A percentile compares a stretch with the other conserved stretches of the same genome.
Conservation (phyloP, 225 moss, liverwort and hornwort species). For the Marchantia polymorpha region DNA sequence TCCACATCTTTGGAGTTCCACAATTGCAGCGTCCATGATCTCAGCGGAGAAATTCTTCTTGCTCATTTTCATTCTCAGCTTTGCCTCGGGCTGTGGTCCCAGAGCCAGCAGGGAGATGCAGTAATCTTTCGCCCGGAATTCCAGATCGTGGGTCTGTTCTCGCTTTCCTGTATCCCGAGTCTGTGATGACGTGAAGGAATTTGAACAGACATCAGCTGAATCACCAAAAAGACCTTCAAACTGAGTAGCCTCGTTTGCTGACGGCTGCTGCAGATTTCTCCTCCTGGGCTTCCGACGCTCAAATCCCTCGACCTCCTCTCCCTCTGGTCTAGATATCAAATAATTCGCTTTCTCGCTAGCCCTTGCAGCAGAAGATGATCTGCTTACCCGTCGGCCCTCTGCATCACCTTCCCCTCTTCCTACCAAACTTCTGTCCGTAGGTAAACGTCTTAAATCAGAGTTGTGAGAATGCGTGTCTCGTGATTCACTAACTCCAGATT, state of each 20-base stretch:
- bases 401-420: too few species aligned
- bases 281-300: neutral
- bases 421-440: neutral
- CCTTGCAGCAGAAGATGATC: neutral
- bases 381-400: neutral
- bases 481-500: neutral
- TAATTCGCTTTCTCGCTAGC: neutral
- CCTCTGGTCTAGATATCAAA: neutral
- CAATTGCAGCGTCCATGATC: constrained; percentile 53
- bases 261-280: neutral
- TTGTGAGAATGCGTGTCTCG: neutral
- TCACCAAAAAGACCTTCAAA: neutral
- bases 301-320: neutral
- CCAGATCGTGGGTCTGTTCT: neutral
- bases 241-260: neutral
- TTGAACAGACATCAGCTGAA: neutral
- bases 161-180: neutral
- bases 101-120: constrained; percentile 18
- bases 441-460: too few species aligned
- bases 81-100: constrained; percentile 61
- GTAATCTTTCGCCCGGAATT: constrained; percentile 6
- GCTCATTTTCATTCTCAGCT: constrained; percentile 60
- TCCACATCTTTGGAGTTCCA: constrained; percentile 68
- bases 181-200: neutral
- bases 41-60: constrained; percentile 37